A percentile compares a stretch with the other conserved stretches of the same genome.
Conservation (phyloP, 306 rosid species). For the Bauhinia variegata region DNA sequence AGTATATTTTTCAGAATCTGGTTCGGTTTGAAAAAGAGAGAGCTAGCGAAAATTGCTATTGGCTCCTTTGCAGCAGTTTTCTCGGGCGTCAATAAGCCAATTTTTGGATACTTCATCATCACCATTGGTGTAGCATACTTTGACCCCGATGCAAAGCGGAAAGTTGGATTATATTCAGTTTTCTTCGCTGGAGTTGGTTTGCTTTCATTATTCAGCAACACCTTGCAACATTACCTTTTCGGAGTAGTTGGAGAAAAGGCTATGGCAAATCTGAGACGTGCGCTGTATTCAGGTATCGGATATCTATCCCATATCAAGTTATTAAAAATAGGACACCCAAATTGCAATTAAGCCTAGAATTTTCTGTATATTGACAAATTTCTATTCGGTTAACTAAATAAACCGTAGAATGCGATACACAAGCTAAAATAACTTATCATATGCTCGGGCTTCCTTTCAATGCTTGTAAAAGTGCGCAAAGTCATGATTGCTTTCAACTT, state of each 20-base stretch:
- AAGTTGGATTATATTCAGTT: slow-evolving; percentile 65
- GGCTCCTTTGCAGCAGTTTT: slow-evolving; percentile 61
- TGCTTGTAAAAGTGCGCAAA: slow-evolving; percentile 5
- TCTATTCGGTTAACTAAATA: not conserved
- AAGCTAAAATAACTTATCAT: slow-evolving; percentile 23
- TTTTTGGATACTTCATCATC: slow-evolving; percentile 78
- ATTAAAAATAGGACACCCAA: too few species aligned
- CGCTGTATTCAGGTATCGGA: slow-evolving; percentile 71
- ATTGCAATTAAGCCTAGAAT: too few species aligned
- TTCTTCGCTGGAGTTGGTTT: slow-evolving; percentile 63
- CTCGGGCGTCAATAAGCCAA: slow-evolving; percentile 87
- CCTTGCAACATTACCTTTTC: slow-evolving; percentile 83
- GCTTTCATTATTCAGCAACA: slow-evolving; percentile 71
- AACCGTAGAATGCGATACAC: not conserved
- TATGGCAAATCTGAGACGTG: slow-evolving; percentile 66
- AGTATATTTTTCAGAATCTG: slow-evolving; percentile 76
- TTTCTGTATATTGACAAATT: not conserved
- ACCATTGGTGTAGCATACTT: slow-evolving; percentile 82
- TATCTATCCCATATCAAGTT: slow-evolving; percentile 19
- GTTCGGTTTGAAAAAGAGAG: slow-evolving; percentile 64
- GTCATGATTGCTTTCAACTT: slow-evolving; percentile 11
- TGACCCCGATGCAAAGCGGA: slow-evolving; percentile 45
- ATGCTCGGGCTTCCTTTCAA: slow-evolving; percentile 2
- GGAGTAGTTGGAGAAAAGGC: slow-evolving; percentile 91
- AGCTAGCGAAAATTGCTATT: slow-evolving; percentile 56